These are phyloP conservation scores for Allomyces macrogynus DNA, from an alignment of 192 early-diverging fungal species.

Conservation along the genomic window DNA sequence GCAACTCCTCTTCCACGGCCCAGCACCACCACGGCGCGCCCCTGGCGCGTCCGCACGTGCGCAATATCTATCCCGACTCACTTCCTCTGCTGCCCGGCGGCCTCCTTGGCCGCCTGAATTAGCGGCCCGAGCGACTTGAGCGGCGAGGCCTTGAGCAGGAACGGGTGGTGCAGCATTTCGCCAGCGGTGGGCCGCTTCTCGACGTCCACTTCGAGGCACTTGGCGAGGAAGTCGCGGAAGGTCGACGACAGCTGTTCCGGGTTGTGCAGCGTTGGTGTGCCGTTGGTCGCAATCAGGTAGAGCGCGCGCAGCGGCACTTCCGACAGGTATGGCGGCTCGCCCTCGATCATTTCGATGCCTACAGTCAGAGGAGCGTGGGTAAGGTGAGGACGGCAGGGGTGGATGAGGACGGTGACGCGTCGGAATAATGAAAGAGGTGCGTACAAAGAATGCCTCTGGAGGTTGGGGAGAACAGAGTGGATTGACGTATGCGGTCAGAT, in stretches of 20 bases:
- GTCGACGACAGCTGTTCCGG: conserved; percentile 52
- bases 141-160: conserved; percentile 63
- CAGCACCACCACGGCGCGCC: no score
- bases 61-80: not conserved
- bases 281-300: conserved; percentile 89
- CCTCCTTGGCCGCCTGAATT: conserved; percentile 50
- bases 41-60: no score
- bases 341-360: conserved; percentile 34
- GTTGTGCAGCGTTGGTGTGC: conserved; percentile 74
- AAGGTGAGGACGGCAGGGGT: no score
- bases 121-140: conserved; percentile 58
- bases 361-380: no score
- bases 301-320: conserved; percentile 49
- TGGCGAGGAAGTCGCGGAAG: conserved; percentile 70
- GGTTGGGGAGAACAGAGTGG: no score
- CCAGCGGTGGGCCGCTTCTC: conserved; percentile 57
- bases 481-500: no score
- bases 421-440: no score
- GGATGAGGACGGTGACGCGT: no score
- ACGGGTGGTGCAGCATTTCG: conserved; percentile 67
- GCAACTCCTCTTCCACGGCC: no score
- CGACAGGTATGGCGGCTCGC: conserved; percentile 36
- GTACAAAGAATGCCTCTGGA: no score
- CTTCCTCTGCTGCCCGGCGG: conserved; percentile 4
- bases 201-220: conserved; percentile 62